These are phyloP conservation scores for Apiotrichum sp. DNA, from an alignment of 1,284 basidiomycete genomes.

Conservation along the genomic window DNA sequence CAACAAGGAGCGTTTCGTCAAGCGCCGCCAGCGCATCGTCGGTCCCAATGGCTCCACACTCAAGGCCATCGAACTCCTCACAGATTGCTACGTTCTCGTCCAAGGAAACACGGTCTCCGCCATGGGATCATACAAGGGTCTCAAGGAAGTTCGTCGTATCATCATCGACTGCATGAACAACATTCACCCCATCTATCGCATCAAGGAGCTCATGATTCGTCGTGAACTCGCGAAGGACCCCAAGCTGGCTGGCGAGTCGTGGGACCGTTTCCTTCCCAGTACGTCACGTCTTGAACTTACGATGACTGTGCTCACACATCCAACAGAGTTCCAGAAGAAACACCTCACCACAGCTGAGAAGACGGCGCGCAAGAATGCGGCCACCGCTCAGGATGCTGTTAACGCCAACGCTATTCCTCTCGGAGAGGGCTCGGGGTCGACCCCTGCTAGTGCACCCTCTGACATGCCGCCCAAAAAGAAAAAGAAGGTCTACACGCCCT, in stretches of 20 bases:
- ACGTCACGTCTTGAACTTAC: constrained; percentile 13
- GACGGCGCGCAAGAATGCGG: constrained; percentile 77
- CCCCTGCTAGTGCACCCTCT: constrained; percentile 2
- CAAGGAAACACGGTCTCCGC: constrained; percentile 97
- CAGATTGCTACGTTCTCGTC: constrained; percentile 94
- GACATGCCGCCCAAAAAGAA: constrained; percentile 45
- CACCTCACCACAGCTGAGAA: constrained; percentile 89
- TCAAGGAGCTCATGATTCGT: constrained; percentile 99
- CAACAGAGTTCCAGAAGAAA: constrained; percentile 72
- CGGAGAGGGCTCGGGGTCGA: constrained; percentile 6
- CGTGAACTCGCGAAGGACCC: constrained; percentile 98
- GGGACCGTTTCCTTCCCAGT: constrained; percentile 93
- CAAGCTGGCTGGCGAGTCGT: constrained; percentile 85
- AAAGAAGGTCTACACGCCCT: constrained; percentile 98
- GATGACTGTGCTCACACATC: background rate
- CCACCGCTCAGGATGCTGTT: constrained; percentile 13
- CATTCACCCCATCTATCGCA: constrained; percentile 97
- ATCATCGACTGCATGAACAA: constrained; percentile 99
- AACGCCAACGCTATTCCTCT: constrained; percentile 20
- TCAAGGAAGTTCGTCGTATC: constrained; percentile 93
- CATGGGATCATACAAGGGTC: constrained; percentile 90
- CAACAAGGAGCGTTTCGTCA: constrained; percentile 97
- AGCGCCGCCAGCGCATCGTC: constrained; percentile 90
- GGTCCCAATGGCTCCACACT: constrained; percentile 94
- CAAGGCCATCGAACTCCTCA: constrained; percentile 97